A percentile compares a stretch with the other conserved stretches of the same genome.
phyloP scores from a whole-genome alignment of 768 basidiomycete genomes.

The Arthromyces matolae region DNA sequence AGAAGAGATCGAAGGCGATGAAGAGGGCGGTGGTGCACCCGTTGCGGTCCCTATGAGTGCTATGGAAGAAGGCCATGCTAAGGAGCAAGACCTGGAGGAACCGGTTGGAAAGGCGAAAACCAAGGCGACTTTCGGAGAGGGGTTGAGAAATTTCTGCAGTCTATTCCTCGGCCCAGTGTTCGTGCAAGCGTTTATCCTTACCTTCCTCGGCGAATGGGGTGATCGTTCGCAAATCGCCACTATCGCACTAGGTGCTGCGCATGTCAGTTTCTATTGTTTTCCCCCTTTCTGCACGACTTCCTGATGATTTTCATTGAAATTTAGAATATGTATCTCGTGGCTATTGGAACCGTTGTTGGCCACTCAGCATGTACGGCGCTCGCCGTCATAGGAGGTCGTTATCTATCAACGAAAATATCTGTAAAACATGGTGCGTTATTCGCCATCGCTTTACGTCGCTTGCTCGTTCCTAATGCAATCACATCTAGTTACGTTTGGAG shows the following conservation, averaged over 20 bases:
- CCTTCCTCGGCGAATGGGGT: slow-evolving; percentile 99
- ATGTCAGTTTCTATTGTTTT: slow-evolving; percentile 52
- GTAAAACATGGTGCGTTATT: slow-evolving; percentile 75
- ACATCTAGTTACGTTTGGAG: slow-evolving; percentile 72
- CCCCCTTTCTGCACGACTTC: background rate
- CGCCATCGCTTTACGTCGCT: slow-evolving; percentile 6
- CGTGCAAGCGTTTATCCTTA: slow-evolving; percentile 91
- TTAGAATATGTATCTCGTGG: slow-evolving; percentile 90
- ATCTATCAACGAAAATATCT: slow-evolving; percentile 89
- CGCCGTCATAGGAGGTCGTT: slow-evolving; percentile 92
- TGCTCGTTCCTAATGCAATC: background rate
- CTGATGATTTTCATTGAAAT: background rate
- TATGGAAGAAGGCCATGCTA: slow-evolving; percentile 61
- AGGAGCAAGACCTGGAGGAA: slow-evolving; percentile 11
- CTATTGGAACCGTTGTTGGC: slow-evolving; percentile 84
- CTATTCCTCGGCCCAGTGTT: slow-evolving; percentile 88
- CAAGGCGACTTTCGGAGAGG: slow-evolving; percentile 41
- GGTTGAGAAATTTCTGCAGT: slow-evolving; percentile 78
- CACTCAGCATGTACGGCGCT: slow-evolving; percentile 84
- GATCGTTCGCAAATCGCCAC: slow-evolving; percentile 97
- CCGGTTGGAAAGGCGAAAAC: slow-evolving; percentile 17
- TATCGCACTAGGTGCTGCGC: slow-evolving; percentile 91
- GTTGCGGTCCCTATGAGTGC: slow-evolving; percentile 63
- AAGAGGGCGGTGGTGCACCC: slow-evolving; percentile 30
- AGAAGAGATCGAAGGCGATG: slow-evolving; percentile 89